These are phyloP conservation scores for Jacaranda copaia DNA, from an alignment of 257 asterid species.

Conservation along the genomic window DNA sequence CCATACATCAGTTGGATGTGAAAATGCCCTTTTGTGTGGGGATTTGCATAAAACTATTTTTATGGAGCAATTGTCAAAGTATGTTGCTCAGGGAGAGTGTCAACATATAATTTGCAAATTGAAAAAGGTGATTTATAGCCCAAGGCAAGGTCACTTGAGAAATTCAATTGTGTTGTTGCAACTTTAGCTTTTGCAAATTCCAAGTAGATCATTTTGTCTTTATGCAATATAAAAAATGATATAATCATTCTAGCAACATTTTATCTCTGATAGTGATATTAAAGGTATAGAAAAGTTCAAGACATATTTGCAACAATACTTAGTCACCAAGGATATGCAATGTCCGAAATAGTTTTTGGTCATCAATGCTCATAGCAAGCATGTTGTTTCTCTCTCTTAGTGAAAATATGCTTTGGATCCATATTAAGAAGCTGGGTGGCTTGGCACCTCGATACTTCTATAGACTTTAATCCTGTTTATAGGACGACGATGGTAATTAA, in stretches of 20 bases:
- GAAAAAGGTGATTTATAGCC: neutral
- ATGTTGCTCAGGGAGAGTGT: neutral
- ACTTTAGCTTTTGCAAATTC: too few species aligned
- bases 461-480: neutral
- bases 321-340: neutral
- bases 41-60: too few species aligned
- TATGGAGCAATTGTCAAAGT: neutral
- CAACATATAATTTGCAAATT: neutral
- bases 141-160: neutral
- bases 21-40: too few species aligned
- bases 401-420: neutral
- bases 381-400: neutral
- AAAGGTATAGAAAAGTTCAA: neutral
- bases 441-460: neutral
- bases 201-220: too few species aligned
- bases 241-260: too few species aligned
- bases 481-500: neutral
- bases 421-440: neutral
- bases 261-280: too few species aligned
- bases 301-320: neutral
- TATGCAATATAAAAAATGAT: too few species aligned
- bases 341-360: neutral
- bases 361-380: neutral
- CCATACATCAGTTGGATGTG: too few species aligned
- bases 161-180: neutral